These are phyloP conservation scores for Striga asiatica DNA, from an alignment of 257 asterid genomes.

Conservation along the genomic window DNA sequence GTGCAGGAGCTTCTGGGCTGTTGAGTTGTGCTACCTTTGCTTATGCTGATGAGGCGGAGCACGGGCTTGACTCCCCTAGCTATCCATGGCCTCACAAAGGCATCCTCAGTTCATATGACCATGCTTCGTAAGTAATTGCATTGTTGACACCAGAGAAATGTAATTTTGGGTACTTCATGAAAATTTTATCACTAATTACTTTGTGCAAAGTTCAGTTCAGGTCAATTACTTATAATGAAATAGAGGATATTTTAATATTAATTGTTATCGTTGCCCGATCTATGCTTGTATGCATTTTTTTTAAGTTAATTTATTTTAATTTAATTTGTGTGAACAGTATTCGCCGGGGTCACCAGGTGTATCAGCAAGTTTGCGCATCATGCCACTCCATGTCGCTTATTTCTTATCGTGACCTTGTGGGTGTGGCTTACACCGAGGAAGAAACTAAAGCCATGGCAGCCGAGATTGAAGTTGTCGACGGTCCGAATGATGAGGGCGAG, in stretches of 20 bases:
- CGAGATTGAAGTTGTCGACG: slow-evolving; percentile 49
- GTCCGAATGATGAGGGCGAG: slow-evolving; percentile 53
- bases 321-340: slow-evolving; percentile 21
- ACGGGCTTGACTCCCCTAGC: slow-evolving; percentile 43
- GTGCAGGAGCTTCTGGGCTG: slow-evolving; percentile 51
- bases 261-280: no score
- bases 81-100: slow-evolving; percentile 72
- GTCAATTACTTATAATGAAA: background rate
- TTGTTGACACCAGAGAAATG: background rate
- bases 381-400: slow-evolving; percentile 49
- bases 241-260: no score
- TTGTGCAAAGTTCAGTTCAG: background rate
- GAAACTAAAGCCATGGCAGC: slow-evolving; percentile 56
- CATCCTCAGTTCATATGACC: slow-evolving; percentile 58
- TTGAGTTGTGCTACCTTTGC: slow-evolving; percentile 39
- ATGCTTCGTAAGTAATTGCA: slow-evolving; percentile 44
- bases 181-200: background rate
- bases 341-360: slow-evolving; percentile 47
- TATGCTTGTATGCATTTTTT: background rate
- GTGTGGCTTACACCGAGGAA: slow-evolving; percentile 54
- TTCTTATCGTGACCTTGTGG: slow-evolving; percentile 46
- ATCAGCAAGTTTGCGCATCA: slow-evolving; percentile 45
- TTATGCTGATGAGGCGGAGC: slow-evolving; percentile 56
- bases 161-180: background rate
- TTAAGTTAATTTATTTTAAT: background rate